phyloP scores from a whole-genome alignment of 2,329 filamentous ascomycete genomes.

The Xylaria sp. region DNA sequence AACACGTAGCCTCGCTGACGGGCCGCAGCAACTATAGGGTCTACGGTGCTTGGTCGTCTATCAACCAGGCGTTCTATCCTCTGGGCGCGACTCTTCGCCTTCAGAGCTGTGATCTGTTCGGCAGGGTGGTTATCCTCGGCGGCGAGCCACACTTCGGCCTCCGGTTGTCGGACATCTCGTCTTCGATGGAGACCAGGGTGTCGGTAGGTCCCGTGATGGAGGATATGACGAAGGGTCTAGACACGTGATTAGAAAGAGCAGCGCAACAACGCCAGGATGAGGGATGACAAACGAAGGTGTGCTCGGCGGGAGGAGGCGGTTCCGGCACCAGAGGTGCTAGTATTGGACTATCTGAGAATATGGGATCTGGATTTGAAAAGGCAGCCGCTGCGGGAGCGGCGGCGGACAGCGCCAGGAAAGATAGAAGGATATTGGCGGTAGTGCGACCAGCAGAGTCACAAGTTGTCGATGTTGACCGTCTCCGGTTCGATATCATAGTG shows the following conservation, averaged over 20 bases:
- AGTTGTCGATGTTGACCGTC: constrained; percentile 44
- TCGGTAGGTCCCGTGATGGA: constrained; percentile 86
- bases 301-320: constrained; percentile 61
- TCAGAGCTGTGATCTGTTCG: constrained; percentile 64
- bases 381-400: constrained; percentile 55
- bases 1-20: constrained; percentile 75
- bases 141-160: constrained; percentile 71
- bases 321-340: constrained; percentile 56
- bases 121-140: constrained; percentile 67
- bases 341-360: constrained; percentile 58
- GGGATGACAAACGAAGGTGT: constrained; percentile 61
- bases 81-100: constrained; percentile 71
- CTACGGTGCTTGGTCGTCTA: constrained; percentile 78
- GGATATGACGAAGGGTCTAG: constrained; percentile 80
- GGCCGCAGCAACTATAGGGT: constrained; percentile 80
- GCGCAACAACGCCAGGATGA: background rate
- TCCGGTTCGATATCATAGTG: constrained; percentile 46
- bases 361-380: constrained; percentile 53
- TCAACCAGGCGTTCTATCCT: constrained; percentile 86
- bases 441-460: constrained; percentile 71
- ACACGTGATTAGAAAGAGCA: constrained; percentile 24
- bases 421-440: constrained; percentile 71
- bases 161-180: constrained; percentile 72
- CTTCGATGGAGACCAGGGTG: constrained; percentile 82
- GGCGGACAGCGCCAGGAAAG: constrained; percentile 71